phyloP scores from a whole-genome alignment of 2,329 filamentous ascomycete species.

The Westerdykella aurantiaca region DNA sequence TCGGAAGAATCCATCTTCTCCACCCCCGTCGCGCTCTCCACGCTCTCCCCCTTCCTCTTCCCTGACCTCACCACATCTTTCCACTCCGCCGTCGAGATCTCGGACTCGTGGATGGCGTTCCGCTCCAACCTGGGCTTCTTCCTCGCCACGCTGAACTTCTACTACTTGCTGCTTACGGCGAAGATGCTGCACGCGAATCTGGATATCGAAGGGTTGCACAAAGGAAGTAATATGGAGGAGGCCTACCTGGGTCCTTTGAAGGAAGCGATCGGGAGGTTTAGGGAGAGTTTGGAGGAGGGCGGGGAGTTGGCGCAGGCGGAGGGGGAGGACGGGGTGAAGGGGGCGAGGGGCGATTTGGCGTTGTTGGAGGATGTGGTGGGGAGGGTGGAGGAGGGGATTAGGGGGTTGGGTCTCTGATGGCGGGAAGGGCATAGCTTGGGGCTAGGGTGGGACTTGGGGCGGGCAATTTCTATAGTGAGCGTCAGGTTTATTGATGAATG shows the following conservation, averaged over 20 bases:
- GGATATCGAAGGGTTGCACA: constrained; percentile 42
- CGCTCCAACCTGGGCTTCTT: constrained; percentile 50
- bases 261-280: constrained; percentile 33
- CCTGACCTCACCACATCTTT: constrained; percentile 43
- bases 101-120: constrained; percentile 41
- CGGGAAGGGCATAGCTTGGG: too few relatives aligned
- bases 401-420: background rate
- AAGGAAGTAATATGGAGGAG: constrained; percentile 35
- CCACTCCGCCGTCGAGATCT: constrained; percentile 14
- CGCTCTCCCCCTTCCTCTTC: constrained; percentile 49
- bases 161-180: constrained; percentile 52
- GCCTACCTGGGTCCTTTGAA: constrained; percentile 43
- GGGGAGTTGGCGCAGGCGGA: constrained; percentile 33
- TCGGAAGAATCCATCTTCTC: constrained; percentile 40
- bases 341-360: constrained; percentile 32
- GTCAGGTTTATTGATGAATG: too few relatives aligned
- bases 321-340: constrained; percentile 28
- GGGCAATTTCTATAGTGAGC: too few relatives aligned
- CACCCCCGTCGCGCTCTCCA: constrained; percentile 43
- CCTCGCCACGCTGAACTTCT: constrained; percentile 53
- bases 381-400: constrained; percentile 13
- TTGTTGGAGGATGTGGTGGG: constrained; percentile 32
- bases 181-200: constrained; percentile 43
- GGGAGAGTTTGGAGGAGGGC: constrained; percentile 31
- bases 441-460: too few relatives aligned